phyloP scores from a whole-genome alignment of 371 early-diverging fungal species.

The Mortierella sp. region DNA sequence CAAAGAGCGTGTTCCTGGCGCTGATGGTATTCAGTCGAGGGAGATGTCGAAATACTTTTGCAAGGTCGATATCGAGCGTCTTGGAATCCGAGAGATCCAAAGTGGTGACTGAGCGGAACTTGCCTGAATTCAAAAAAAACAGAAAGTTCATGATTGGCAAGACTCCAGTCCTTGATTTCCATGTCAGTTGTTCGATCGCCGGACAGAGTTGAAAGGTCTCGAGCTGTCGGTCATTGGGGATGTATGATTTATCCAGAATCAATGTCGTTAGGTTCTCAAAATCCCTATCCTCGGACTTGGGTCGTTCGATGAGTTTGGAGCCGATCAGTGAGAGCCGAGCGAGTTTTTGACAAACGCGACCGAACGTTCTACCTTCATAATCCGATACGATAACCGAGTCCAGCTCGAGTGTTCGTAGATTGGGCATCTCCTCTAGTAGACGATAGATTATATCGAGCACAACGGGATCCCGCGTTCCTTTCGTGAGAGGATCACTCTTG shows the following conservation, averaged over 20 bases:
- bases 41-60: slow-evolving; percentile 3
- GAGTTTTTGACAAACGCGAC: slow-evolving; percentile 9
- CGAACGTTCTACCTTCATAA: slow-evolving; percentile 17
- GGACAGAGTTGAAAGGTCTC: slow-evolving; percentile 21
- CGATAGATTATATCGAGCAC: slow-evolving; percentile 14
- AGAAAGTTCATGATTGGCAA: slow-evolving; percentile 15
- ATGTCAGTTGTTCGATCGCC: slow-evolving; percentile 11
- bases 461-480: slow-evolving; percentile 1
- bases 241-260: slow-evolving; percentile 17
- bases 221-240: slow-evolving; percentile 13
- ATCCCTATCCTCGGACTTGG: slow-evolving; percentile 11
- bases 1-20: slow-evolving; percentile 17
- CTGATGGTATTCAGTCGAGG: slow-evolving; percentile 6
- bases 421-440: slow-evolving; percentile 5
- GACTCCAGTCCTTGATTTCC: slow-evolving; percentile 17
- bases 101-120: not conserved
- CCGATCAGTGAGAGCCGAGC: slow-evolving; percentile 9
- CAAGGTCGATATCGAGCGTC: slow-evolving; percentile 11
- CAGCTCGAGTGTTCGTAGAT: slow-evolving; percentile 4
- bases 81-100: slow-evolving; percentile 15
- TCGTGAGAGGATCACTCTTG: slow-evolving; percentile 15
- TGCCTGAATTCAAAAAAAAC: slow-evolving; percentile 11
- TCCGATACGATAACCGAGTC: slow-evolving; percentile 24
- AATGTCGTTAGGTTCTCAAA: slow-evolving; percentile 6
- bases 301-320: slow-evolving; percentile 25